phyloP scores from a whole-genome alignment of 2,329 filamentous ascomycete species.

The Cercospora berteroae region DNA sequence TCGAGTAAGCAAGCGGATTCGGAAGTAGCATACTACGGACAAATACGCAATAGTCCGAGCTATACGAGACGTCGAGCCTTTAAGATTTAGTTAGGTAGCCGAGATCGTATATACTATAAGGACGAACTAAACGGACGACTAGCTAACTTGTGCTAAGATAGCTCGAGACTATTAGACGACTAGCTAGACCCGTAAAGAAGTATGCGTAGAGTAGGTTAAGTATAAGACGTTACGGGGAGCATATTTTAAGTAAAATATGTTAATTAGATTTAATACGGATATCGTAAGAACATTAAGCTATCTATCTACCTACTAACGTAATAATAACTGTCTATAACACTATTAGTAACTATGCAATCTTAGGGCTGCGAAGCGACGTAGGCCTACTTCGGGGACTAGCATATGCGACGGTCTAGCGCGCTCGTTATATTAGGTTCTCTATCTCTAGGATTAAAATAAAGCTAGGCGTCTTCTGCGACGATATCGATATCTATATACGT shows the following conservation, averaged over 20 bases:
- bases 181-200: background rate
- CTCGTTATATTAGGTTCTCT: background rate
- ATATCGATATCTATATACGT: background rate
- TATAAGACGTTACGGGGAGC: background rate
- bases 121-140: background rate
- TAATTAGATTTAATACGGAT: background rate
- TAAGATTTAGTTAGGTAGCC: background rate
- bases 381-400: background rate
- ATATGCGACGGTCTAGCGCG: background rate
- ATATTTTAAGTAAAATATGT: background rate
- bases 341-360: background rate
- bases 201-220: background rate
- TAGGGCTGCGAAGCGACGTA: background rate
- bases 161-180: background rate
- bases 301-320: background rate
- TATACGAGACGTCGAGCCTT: background rate
- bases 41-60: background rate
- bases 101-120: background rate
- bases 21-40: background rate
- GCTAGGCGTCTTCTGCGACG: background rate
- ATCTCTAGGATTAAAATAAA: background rate
- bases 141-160: background rate
- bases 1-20: background rate
- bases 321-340: background rate
- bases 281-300: background rate